These are phyloP conservation scores for Gastrolobium bilobum DNA, from an alignment of 306 rosid genomes.

Conservation along the genomic window DNA sequence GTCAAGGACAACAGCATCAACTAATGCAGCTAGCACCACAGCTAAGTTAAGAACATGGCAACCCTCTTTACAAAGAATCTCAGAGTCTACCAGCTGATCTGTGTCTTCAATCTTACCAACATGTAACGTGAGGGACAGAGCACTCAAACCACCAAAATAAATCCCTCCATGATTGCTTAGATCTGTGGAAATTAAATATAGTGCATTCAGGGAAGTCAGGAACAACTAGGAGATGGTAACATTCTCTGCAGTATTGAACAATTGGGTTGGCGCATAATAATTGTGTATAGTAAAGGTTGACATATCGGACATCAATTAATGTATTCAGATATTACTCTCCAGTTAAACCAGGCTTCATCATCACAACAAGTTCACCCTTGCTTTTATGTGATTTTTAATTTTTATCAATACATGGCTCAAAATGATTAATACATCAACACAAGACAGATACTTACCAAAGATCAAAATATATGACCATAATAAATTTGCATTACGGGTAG, in stretches of 20 bases:
- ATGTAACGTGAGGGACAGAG: slow-evolving; percentile 59
- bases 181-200: slow-evolving; percentile 52
- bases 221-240: slow-evolving; percentile 42
- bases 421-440: slow-evolving; percentile 19
- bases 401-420: slow-evolving; percentile 30
- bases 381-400: slow-evolving; percentile 6
- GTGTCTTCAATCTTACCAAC: slow-evolving; percentile 50
- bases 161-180: slow-evolving; percentile 49
- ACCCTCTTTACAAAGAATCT: slow-evolving; percentile 82
- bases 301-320: slow-evolving; percentile 57
- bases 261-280: slow-evolving; percentile 59
- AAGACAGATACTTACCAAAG: slow-evolving; percentile 41
- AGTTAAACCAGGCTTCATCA: slow-evolving; percentile 46
- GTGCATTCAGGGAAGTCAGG: slow-evolving; percentile 47
- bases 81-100: slow-evolving; percentile 73
- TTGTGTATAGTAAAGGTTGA: slow-evolving; percentile 73
- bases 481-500: neutral
- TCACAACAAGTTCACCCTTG: slow-evolving; percentile 30
- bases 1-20: slow-evolving; percentile 59
- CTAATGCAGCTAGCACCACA: slow-evolving; percentile 52
- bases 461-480: slow-evolving; percentile 36
- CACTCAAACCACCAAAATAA: slow-evolving; percentile 44
- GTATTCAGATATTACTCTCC: slow-evolving; percentile 51
- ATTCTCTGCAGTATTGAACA: slow-evolving; percentile 43
- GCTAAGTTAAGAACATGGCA: slow-evolving; percentile 88